phyloP scores from a whole-genome alignment of 129 eudicot species.

The Pseudognaphalium luteoalbum region DNA sequence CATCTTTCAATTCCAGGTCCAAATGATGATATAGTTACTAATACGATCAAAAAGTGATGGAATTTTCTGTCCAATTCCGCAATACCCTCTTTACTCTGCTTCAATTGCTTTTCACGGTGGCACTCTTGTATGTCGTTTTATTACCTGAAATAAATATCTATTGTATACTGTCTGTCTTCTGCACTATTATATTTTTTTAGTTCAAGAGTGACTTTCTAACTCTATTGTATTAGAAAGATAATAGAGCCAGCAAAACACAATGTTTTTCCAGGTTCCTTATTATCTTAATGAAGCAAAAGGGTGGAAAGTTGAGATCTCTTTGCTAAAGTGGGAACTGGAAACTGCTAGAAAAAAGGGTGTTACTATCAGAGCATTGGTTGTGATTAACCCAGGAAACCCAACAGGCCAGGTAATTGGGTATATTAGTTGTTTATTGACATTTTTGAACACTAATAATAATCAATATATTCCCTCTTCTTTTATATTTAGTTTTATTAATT shows the following conservation, averaged over 20 bases:
- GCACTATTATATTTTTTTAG: no score
- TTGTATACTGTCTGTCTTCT: no score
- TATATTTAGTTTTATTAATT: no score
- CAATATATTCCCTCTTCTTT: background rate
- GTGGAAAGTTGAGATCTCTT: slow-evolving; percentile 89
- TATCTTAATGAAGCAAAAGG: slow-evolving; percentile 97
- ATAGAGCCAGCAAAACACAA: slow-evolving; percentile 10
- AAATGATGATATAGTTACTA: slow-evolving; percentile 92
- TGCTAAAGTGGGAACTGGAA: slow-evolving; percentile 81
- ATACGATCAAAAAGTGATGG: slow-evolving; percentile 89
- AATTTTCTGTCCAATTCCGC: slow-evolving; percentile 96
- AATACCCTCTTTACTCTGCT: slow-evolving; percentile 96
- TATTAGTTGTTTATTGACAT: background rate
- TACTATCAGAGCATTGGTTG: slow-evolving; percentile 85
- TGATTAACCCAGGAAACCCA: slow-evolving; percentile 96
- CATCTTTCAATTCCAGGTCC: slow-evolving; percentile 61
- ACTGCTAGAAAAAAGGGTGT: slow-evolving; percentile 78
- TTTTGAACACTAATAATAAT: background rate
- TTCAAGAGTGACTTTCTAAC: background rate
- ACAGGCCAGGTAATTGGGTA: slow-evolving; percentile 82
- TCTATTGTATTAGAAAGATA: background rate
- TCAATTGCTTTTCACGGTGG: slow-evolving; percentile 99
- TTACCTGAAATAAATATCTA: background rate
- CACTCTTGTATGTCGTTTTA: slow-evolving; percentile 69
- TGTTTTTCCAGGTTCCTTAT: slow-evolving; percentile 85